A percentile compares a stretch with the other conserved stretches of the same genome.
These are phyloP conservation scores for Pichia inconspicua DNA, from an alignment of 1,139 yeast genomes.

Conservation along the genomic window DNA sequence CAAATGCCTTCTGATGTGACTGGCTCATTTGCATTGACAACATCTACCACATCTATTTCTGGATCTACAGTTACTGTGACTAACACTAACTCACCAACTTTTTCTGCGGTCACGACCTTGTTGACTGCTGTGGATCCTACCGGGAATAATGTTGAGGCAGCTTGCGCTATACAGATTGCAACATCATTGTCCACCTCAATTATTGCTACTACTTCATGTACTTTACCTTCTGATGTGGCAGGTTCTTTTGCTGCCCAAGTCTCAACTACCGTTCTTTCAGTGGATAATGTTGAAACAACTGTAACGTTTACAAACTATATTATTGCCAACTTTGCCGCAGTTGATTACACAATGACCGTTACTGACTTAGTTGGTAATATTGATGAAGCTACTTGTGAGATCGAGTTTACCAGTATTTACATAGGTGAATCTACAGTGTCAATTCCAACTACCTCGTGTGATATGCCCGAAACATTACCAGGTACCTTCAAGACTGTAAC, in stretches of 20 bases:
- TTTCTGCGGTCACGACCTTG: too few species aligned
- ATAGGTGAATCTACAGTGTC: neutral
- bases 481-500: neutral
- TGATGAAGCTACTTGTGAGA: neutral
- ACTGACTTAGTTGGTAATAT: neutral
- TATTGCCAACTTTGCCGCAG: neutral
- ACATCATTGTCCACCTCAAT: neutral
- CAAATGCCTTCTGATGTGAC: neutral
- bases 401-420: neutral
- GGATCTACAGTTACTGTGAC: too few species aligned
- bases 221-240: neutral
- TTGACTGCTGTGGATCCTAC: too few species aligned
- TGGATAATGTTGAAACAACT: too few species aligned
- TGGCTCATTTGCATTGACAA: neutral
- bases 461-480: neutral
- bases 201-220: slow-evolving; percentile 5
- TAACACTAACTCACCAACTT: too few species aligned
- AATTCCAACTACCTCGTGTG: neutral
- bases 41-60: too few species aligned
- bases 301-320: neutral
- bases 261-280: neutral
- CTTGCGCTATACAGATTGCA: neutral
- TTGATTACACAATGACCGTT: neutral
- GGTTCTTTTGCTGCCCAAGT: neutral
- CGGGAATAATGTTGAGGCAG: too few species aligned